Evolutionary conservation across 176 grass and related monocot species (phyloP).

Genomic region (Oropetium thomaeum): DNA sequence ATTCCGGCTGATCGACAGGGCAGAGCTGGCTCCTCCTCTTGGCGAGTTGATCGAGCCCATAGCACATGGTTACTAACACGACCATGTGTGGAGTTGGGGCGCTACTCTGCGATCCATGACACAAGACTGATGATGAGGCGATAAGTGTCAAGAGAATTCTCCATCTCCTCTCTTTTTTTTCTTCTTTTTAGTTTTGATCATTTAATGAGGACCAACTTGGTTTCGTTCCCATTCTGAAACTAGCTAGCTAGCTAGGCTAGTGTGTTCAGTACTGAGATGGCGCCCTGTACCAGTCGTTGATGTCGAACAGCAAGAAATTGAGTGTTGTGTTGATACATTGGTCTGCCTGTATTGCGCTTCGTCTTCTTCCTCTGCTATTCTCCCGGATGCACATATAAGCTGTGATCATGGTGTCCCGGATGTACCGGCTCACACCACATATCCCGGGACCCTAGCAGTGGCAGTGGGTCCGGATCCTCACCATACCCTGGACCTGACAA

Average conservation of each 20-base stretch:
- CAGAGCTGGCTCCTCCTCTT: conserved; percentile 80
- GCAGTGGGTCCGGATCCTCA: too few relatives aligned
- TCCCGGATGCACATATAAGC: too few relatives aligned
- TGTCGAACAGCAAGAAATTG: not conserved
- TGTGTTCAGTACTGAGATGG: conserved; percentile 1
- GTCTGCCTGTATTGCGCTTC: not conserved
- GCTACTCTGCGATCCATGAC: not conserved
- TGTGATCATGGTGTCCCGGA: too few relatives aligned
- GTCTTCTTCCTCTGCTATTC: not conserved
- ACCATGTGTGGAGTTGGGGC: not conserved
- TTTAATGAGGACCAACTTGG: not conserved
- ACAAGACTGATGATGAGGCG: not conserved
- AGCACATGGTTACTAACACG: conserved; percentile 29
- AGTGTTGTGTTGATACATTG: not conserved
- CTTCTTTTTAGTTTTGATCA: not conserved
- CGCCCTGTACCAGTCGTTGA: not conserved
- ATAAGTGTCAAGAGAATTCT: not conserved
- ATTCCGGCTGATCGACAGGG: conserved; percentile 71
- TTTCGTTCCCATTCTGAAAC: conserved; percentile 27
- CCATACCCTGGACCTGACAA: too few relatives aligned
- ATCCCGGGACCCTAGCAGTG: too few relatives aligned
- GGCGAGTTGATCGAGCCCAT: conserved; percentile 73
- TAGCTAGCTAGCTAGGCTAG: conserved; percentile 14
- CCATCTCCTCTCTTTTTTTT: too few relatives aligned
- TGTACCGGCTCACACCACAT: too few relatives aligned